Evolutionary conservation across 2,329 filamentous ascomycete genomes (phyloP).

Genomic region (Ophiocordyceps camponoti-rufipedis): DNA sequence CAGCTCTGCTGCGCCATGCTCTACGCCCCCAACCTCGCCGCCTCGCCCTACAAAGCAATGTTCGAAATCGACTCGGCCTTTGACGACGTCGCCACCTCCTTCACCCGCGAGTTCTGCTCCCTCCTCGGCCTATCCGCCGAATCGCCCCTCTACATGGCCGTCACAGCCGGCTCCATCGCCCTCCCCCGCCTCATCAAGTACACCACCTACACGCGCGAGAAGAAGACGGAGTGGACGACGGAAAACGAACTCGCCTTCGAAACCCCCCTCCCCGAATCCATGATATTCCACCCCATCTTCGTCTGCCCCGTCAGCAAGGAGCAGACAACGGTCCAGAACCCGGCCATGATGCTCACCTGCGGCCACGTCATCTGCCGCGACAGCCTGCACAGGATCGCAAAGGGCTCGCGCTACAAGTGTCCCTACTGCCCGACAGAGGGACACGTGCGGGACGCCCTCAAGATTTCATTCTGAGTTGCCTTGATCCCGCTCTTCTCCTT

Average conservation of each 20-base stretch:
- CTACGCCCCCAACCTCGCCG: conserved; percentile 53
- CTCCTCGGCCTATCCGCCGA: conserved; percentile 78
- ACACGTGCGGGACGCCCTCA: conserved; percentile 53
- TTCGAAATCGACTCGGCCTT: conserved; percentile 65
- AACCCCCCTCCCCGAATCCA: conserved; percentile 37
- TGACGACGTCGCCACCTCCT: conserved; percentile 68
- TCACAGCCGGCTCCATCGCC: conserved; percentile 82
- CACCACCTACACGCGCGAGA: conserved; percentile 70
- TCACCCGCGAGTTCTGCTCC: conserved; percentile 88
- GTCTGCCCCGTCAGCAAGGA: conserved; percentile 96
- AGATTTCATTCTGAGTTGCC: conserved; percentile 42
- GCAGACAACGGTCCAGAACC: conserved; percentile 82
- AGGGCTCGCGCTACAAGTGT: conserved; percentile 75
- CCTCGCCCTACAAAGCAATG: conserved; percentile 61
- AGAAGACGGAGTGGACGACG: conserved; percentile 88
- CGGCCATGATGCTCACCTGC: conserved; percentile 91
- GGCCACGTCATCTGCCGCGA: conserved; percentile 87
- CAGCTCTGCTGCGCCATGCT: conserved; percentile 67
- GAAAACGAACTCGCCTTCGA: conserved; percentile 76
- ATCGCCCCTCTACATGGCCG: conserved; percentile 81
- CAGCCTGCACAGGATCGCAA: conserved; percentile 61
- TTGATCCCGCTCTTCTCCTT: neutral
- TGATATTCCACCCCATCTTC: conserved; percentile 87
- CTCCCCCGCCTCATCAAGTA: conserved; percentile 80
- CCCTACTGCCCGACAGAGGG: conserved; percentile 89